These are phyloP conservation scores for Parasitella parasitica DNA, from an alignment of 371 early-diverging fungal genomes.

Conservation along the genomic window DNA sequence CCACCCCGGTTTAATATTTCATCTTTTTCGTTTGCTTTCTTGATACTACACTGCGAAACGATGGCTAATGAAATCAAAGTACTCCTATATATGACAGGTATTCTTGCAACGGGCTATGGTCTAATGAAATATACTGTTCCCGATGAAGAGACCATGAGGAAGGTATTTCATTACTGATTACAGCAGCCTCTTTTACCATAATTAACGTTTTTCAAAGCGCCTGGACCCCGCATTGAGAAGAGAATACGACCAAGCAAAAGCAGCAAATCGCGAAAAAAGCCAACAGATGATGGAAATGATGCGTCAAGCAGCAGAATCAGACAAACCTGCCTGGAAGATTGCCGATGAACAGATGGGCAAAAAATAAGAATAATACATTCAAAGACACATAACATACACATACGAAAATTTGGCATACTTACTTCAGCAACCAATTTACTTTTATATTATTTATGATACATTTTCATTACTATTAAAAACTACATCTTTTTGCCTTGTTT, in stretches of 20 bases:
- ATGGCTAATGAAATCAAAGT: conserved; percentile 44
- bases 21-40: background rate
- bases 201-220: conserved; percentile 15
- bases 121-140: conserved; percentile 52
- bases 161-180: too few relatives aligned
- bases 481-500: conserved; percentile 38
- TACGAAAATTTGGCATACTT: background rate
- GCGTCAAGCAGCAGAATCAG: conserved; percentile 37
- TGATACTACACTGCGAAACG: background rate
- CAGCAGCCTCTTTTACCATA: too few relatives aligned
- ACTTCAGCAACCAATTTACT: background rate
- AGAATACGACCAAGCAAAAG: conserved; percentile 31
- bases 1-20: conserved; percentile 3
- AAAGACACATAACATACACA: background rate
- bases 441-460: conserved; percentile 18
- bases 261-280: conserved; percentile 21
- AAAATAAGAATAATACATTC: background rate
- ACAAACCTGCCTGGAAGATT: conserved; percentile 40
- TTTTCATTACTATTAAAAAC: conserved; percentile 1
- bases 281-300: conserved; percentile 41
- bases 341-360: conserved; percentile 18
- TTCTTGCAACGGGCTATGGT: conserved; percentile 44
- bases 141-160: conserved; percentile 40
- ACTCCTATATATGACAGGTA: conserved; percentile 39
- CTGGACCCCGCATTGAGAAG: conserved; percentile 33